A percentile compares a stretch with the other conserved stretches of the same genome.
These are phyloP conservation scores for Rhodocollybia butyracea DNA, from an alignment of 768 basidiomycete genomes.

Conservation along the genomic window DNA sequence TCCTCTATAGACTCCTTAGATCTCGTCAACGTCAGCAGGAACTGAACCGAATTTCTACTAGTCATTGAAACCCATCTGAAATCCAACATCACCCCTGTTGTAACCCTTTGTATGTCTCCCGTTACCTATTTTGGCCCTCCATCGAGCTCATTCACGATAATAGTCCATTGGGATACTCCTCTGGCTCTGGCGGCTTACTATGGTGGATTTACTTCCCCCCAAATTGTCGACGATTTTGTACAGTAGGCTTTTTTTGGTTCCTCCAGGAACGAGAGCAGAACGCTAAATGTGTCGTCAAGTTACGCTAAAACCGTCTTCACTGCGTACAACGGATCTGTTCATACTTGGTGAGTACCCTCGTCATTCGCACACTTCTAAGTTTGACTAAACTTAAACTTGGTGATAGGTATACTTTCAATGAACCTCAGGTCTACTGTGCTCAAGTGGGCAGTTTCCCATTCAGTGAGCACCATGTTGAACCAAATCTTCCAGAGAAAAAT, in stretches of 20 bases:
- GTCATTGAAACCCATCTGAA: slow-evolving; percentile 46
- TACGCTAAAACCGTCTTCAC: slow-evolving; percentile 49
- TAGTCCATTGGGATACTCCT: slow-evolving; percentile 51
- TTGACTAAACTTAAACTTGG: neutral
- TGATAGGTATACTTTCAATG: slow-evolving; percentile 49
- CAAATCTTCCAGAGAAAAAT: neutral
- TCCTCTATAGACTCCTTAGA: neutral
- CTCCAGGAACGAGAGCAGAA: neutral
- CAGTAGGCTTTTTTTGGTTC: slow-evolving; percentile 25
- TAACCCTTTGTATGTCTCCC: slow-evolving; percentile 40
- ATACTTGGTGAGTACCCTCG: slow-evolving; percentile 35
- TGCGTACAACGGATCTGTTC: slow-evolving; percentile 44
- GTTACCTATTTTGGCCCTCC: neutral
- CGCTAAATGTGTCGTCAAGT: slow-evolving; percentile 22
- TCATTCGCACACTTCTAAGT: neutral
- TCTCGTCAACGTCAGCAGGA: neutral
- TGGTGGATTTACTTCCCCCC: slow-evolving; percentile 43
- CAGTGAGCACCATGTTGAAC: slow-evolving; percentile 29
- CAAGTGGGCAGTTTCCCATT: slow-evolving; percentile 38
- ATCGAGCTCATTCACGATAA: neutral
- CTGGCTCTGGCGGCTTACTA: slow-evolving; percentile 45
- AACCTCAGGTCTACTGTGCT: slow-evolving; percentile 43
- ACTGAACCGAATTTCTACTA: slow-evolving; percentile 10
- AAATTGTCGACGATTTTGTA: slow-evolving; percentile 46
- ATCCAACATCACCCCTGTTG: slow-evolving; percentile 42